Evolutionary conservation across 768 basidiomycete species (phyloP).

Genomic region (Mycena vitilis): DNA sequence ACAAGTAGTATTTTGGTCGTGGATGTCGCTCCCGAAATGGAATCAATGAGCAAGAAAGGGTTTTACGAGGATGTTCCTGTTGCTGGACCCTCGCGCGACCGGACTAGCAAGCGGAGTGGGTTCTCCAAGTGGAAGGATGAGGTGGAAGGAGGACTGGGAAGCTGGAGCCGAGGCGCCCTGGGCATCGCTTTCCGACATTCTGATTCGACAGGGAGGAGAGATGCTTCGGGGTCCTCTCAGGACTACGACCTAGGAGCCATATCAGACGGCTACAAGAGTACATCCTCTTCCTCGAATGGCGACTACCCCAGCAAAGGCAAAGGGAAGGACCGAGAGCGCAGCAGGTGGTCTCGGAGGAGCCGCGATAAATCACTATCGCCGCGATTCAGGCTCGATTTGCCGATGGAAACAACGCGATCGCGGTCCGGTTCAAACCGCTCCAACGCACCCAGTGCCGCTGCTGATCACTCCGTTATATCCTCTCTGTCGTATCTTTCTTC

Average conservation of each 20-base stretch:
- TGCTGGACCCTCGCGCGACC: conserved; percentile 35
- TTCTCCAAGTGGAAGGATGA: conserved; percentile 60
- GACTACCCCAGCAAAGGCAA: conserved; percentile 45
- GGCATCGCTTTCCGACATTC: conserved; percentile 59
- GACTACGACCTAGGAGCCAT: conserved; percentile 44
- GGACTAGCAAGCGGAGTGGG: conserved; percentile 50
- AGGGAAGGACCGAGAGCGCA: conserved; percentile 51
- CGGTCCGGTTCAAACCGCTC: conserved; percentile 31
- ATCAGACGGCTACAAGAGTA: conserved; percentile 38
- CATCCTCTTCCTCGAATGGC: conserved; percentile 44
- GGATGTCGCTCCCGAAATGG: conserved; percentile 32
- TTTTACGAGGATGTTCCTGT: conserved; percentile 18
- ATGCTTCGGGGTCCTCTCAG: conserved; percentile 30
- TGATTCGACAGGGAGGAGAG: conserved; percentile 40
- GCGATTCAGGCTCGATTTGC: conserved; percentile 47
- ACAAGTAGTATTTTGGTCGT: conserved; percentile 36
- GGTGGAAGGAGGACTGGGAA: conserved; percentile 47
- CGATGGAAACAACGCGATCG: conserved; percentile 42
- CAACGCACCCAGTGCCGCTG: conserved; percentile 8
- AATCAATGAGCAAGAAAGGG: conserved; percentile 9
- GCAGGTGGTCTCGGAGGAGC: conserved; percentile 48
- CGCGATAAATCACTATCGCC: conserved; percentile 32
- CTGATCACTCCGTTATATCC: conserved; percentile 36
- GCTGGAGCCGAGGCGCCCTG: conserved; percentile 43
- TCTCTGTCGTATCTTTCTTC: conserved; percentile 41